Evolutionary conservation across 2,329 filamentous ascomycete genomes (phyloP).

Genomic region (Fusarium secorum): DNA sequence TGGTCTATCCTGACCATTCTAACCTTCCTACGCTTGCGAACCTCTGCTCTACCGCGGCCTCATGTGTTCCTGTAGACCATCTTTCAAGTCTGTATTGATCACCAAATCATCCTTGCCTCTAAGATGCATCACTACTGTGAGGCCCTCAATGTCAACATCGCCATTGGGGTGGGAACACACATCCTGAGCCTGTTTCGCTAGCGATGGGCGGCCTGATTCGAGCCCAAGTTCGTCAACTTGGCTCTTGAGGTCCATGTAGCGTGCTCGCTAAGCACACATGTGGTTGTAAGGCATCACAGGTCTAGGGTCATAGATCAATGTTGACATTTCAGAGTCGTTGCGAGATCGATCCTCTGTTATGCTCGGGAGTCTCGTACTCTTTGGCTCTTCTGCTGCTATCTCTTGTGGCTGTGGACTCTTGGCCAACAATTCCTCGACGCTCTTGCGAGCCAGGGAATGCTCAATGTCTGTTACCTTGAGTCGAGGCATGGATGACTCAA

Average conservation of each 20-base stretch:
- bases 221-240: conserved; percentile 54
- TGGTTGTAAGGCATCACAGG: conserved; percentile 51
- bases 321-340: conserved; percentile 14
- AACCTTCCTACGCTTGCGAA: not conserved
- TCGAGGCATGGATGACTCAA: conserved; percentile 23
- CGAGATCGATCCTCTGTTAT: conserved; percentile 6
- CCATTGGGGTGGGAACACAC: conserved; percentile 42
- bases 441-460: conserved; percentile 38
- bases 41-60: not conserved
- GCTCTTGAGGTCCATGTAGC: conserved; percentile 51
- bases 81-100: conserved; percentile 57
- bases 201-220: conserved; percentile 44
- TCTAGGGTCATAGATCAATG: conserved; percentile 44
- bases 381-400: not conserved
- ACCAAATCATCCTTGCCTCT: conserved; percentile 59
- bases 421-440: conserved; percentile 26
- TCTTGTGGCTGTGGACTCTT: conserved; percentile 5
- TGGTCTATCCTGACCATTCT: conserved; percentile 3
- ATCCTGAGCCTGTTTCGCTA: conserved; percentile 23
- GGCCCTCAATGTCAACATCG: conserved; percentile 55
- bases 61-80: conserved; percentile 41
- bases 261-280: conserved; percentile 53
- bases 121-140: conserved; percentile 61
- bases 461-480: conserved; percentile 43
- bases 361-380: not conserved